Conservation (phyloP, 176 grass and related monocot genomes). For the Pontederia crassipes region DNA sequence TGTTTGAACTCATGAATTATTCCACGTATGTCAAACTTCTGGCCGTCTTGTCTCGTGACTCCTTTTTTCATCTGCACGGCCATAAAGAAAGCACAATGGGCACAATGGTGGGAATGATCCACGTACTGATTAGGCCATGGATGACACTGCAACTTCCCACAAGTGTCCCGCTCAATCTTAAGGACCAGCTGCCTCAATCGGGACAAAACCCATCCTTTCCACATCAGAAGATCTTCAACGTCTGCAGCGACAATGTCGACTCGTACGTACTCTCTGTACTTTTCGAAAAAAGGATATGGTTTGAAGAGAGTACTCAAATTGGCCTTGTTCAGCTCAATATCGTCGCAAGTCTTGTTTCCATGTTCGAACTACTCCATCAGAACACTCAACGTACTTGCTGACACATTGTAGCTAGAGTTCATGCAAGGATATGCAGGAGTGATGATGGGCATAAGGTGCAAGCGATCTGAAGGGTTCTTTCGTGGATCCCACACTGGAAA, state of each 20-base stretch:
- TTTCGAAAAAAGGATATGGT: conserved; percentile 68
- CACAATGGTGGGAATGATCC: background rate
- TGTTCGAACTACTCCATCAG: conserved; percentile 74
- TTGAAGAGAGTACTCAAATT: conserved; percentile 61
- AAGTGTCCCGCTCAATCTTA: conserved; percentile 98
- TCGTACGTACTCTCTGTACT: conserved; percentile 82
- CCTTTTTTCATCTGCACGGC: conserved; percentile 82
- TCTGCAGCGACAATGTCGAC: conserved; percentile 75
- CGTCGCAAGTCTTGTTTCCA: conserved; percentile 75
- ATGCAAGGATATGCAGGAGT: conserved; percentile 94
- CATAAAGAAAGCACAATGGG: conserved; percentile 98
- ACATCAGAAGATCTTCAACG: conserved; percentile 75
- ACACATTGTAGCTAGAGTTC: conserved; percentile 96
- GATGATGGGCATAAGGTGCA: conserved; percentile 78
- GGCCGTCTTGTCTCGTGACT: conserved; percentile 83
- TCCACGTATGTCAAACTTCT: conserved; percentile 89
- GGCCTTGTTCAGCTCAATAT: conserved; percentile 71
- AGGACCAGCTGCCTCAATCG: conserved; percentile 77
- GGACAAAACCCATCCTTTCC: conserved; percentile 98
- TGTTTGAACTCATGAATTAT: conserved; percentile 52
- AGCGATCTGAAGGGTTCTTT: conserved; percentile 62
- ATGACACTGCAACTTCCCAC: conserved; percentile 82
- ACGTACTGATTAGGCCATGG: conserved; percentile 79
- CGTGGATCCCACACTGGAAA: conserved; percentile 88
- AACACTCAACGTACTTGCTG: conserved; percentile 67